Conservation (phyloP, 2,329 filamentous ascomycete genomes). For the Pseudogymnoascus destructans region DNA sequence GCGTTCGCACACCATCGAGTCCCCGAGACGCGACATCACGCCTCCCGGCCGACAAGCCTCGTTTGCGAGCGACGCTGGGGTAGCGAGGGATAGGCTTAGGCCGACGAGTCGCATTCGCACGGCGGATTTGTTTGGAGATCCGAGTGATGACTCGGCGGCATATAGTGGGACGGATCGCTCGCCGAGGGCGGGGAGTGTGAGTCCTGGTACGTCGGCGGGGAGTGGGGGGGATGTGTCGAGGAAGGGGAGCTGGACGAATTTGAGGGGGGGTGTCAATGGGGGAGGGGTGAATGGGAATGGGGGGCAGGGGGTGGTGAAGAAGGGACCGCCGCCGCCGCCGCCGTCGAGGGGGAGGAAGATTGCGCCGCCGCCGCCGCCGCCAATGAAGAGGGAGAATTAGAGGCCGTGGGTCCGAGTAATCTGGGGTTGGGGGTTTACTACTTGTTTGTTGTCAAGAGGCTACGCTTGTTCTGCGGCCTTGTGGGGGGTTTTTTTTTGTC, state of each 20-base stretch:
- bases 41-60: constrained; percentile 37
- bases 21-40: constrained; percentile 38
- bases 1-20: constrained; percentile 46
- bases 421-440: background rate
- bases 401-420: too few species aligned
- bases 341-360: constrained; percentile 52
- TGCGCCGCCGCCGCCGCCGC: constrained; percentile 43
- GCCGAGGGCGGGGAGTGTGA: constrained; percentile 36
- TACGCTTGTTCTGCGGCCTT: background rate
- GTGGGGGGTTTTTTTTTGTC: background rate
- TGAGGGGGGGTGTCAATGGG: constrained; percentile 18
- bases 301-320: constrained; percentile 29
- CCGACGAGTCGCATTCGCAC: constrained; percentile 21
- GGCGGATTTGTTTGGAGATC: constrained; percentile 36
- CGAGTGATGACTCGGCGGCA: constrained; percentile 36
- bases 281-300: constrained; percentile 11
- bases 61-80: constrained; percentile 35
- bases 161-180: constrained; percentile 35
- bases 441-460: background rate
- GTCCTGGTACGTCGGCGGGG: constrained; percentile 40
- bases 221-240: constrained; percentile 36
- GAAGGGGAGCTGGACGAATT: constrained; percentile 30
- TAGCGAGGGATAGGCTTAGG: constrained; percentile 27
- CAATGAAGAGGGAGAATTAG: background rate
- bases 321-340: constrained; percentile 49